phyloP scores from a whole-genome alignment of 768 basidiomycete genomes.

The Pleurotus citrinopileatus region DNA sequence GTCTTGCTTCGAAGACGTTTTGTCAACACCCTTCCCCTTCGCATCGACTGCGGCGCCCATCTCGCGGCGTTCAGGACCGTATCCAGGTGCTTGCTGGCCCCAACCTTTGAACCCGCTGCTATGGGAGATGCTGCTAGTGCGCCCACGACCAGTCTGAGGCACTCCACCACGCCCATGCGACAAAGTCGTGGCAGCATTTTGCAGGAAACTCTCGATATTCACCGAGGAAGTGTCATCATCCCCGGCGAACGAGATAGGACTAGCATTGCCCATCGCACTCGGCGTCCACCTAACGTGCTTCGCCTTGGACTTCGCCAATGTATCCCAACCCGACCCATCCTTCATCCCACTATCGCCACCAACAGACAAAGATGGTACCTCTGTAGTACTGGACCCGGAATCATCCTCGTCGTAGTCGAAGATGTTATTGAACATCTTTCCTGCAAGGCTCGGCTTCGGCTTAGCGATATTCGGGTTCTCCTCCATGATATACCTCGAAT shows the following conservation, averaged over 20 bases:
- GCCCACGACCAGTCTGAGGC: neutral
- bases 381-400: neutral
- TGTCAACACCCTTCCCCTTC: slow-evolving; percentile 10
- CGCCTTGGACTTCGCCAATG: slow-evolving; percentile 9
- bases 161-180: neutral
- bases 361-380: neutral
- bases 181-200: neutral
- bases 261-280: slow-evolving; percentile 11
- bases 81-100: neutral
- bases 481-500: slow-evolving; percentile 31
- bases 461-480: slow-evolving; percentile 27
- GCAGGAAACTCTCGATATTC: slow-evolving; percentile 6
- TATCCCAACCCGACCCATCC: neutral
- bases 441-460: slow-evolving; percentile 39
- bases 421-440: slow-evolving; percentile 34
- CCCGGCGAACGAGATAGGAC: slow-evolving; percentile 2
- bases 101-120: neutral
- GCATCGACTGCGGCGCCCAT: neutral
- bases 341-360: neutral
- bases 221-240: neutral
- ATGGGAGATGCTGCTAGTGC: neutral
- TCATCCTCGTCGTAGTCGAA: slow-evolving; percentile 29
- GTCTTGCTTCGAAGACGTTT: slow-evolving; percentile 2
- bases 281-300: slow-evolving; percentile 18
- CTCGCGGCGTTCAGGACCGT: neutral